Base-by-base conservation (phyloP, 345 rosid genomes). In the Trapa bicornis region DNA sequence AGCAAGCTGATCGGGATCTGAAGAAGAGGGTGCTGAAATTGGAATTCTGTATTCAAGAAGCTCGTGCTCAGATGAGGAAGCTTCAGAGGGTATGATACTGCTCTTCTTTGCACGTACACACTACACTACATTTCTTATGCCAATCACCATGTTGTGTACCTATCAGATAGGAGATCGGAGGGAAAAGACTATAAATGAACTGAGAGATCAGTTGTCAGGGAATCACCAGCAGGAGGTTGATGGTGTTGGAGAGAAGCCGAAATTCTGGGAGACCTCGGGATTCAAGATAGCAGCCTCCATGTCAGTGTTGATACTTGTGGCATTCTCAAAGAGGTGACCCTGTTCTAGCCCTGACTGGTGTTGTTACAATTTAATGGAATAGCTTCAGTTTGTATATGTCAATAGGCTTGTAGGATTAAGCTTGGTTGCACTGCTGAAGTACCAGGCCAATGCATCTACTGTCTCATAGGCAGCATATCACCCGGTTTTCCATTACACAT, bases 11-110 rank as follows among this genome's bases (percentile, higher is more conserved):
- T 81, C 98, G 88, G 71, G 97, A 93, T 70, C 82, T 88, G 53
- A 93, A 86, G 67, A 93, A 87, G 90, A 87, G 86, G 73, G 98
- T 93, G 61, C 73, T 93, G 83, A 93, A 86, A 80, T 70, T 93
- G 79, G 97, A 90, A 68, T 90, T 93, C 73, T 90, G 91, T 83
- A 94, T 90, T 66, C 97, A 88, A 35, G 96, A 93, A 78, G 86
- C 96, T 67, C 96, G 92, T 72, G 66, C 87, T 69, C 97, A 93
- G 81, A 86, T 89, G 69, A 78, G 94, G 75, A 93, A 86, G 77
- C 92, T 93, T 39, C 96, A 84, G 35, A 82, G 90, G 88, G 98
- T 87, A 73, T 65, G 35, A 45, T 42, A 35, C 52, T 56, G 29
- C 39, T 47, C 37, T 68, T 68, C n/a, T n/a, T 16, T 22, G 29